phyloP scores from a whole-genome alignment of 371 early-diverging fungal species.

The Amoeboaphelidium occidentale region DNA sequence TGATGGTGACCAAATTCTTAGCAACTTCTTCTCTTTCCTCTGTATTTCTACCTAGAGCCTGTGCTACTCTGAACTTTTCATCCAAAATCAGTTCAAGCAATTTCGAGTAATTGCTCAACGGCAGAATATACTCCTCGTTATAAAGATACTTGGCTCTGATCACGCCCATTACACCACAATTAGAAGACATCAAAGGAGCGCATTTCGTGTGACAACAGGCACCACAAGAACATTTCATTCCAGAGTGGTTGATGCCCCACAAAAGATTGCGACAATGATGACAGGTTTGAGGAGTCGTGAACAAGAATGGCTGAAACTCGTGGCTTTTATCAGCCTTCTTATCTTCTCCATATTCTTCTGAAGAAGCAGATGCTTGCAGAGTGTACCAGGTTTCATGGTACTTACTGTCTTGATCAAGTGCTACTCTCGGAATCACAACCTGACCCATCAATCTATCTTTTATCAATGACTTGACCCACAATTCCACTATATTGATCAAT shows the following conservation, averaged over 20 bases:
- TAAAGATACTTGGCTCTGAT: neutral
- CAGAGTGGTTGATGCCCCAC: neutral
- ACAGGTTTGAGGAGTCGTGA: neutral
- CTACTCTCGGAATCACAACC: neutral
- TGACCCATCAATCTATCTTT: neutral
- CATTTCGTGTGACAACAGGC: neutral
- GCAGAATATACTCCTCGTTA: constrained; percentile 2
- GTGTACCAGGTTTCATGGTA: constrained; percentile 1
- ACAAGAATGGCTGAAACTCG: neutral
- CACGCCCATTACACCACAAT: neutral
- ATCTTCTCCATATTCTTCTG: neutral
- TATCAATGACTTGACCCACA: neutral
- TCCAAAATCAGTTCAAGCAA: neutral
- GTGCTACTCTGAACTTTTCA: neutral
- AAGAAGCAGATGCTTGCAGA: neutral
- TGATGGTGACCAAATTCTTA: neutral
- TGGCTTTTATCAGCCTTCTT: neutral
- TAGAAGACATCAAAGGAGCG: neutral
- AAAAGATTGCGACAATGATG: neutral
- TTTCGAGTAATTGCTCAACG: neutral
- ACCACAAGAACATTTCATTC: neutral
- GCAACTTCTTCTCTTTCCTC: constrained; percentile 3
- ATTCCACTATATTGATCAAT: neutral
- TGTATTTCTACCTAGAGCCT: neutral
- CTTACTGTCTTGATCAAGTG: neutral